phyloP scores from a whole-genome alignment of 163 green algal species.

The Prototheca stagnorum region DNA sequence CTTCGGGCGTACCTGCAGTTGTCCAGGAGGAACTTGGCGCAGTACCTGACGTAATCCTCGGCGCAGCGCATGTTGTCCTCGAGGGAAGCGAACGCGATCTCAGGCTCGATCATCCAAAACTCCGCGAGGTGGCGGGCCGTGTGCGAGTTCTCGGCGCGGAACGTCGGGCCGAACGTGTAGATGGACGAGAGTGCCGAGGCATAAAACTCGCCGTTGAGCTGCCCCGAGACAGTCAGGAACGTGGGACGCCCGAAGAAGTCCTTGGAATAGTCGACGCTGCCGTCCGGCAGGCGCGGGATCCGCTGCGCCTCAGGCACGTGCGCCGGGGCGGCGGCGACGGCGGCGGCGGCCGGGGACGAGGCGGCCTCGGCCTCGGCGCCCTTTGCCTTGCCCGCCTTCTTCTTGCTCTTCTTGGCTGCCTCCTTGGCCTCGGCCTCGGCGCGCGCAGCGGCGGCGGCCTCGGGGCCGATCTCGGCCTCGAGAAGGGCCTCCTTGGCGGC shows the following conservation, averaged over 20 bases:
- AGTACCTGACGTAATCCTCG: constrained; percentile 90
- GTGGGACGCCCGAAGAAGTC: constrained; percentile 79
- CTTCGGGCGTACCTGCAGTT: constrained; percentile 22
- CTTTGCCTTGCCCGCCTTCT: constrained; percentile 24
- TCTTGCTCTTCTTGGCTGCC: constrained; percentile 53
- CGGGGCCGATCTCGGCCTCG: no score
- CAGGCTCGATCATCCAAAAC: constrained; percentile 99
- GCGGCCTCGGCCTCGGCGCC: constrained; percentile 24
- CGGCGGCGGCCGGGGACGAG: no score
- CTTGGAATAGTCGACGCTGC: constrained; percentile 56
- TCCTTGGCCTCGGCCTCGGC: constrained; percentile 53
- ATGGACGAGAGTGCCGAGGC: constrained; percentile 54
- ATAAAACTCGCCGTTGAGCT: constrained; percentile 69
- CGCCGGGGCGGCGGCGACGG: constrained; percentile 25
- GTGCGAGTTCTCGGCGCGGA: constrained; percentile 88
- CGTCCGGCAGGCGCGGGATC: constrained; percentile 22
- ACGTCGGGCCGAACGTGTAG: constrained; percentile 80
- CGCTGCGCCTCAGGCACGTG: constrained; percentile 17
- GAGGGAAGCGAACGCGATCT: constrained; percentile 93
- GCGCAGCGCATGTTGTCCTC: constrained; percentile 79
- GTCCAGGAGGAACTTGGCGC: constrained; percentile 40
- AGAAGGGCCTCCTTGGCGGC: no score
- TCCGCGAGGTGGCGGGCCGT: constrained; percentile 92
- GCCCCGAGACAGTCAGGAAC: constrained; percentile 79
- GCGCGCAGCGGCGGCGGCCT: no score